Percentiles rank a stretch among this genome's conserved stretches.
Evolutionary conservation across 495 filamentous ascomycete genomes (phyloP).

Genomic region (Peziza echinospora): DNA sequence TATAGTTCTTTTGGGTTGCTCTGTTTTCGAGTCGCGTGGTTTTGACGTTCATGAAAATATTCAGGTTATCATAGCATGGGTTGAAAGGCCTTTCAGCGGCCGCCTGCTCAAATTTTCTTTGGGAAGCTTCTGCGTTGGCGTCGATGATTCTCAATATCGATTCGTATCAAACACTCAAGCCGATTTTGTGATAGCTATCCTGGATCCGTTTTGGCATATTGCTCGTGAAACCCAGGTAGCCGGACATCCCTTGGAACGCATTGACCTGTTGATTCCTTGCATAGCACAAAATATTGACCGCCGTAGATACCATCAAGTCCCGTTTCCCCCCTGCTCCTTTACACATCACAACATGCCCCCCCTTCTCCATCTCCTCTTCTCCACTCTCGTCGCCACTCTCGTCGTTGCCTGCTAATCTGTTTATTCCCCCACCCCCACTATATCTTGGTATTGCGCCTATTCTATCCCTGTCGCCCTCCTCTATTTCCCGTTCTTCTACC

Average conservation of each 20-base stretch:
- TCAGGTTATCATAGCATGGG: not conserved
- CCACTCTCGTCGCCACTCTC: not conserved
- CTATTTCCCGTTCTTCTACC: not conserved
- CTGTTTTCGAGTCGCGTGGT: not conserved
- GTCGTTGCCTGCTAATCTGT: not conserved
- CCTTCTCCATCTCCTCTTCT: not conserved
- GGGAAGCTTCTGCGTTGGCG: not conserved
- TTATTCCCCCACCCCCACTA: too few relatives aligned
- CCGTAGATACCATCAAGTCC: not conserved
- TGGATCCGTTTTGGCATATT: not conserved
- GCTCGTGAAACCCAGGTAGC: not conserved
- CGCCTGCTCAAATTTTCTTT: not conserved
- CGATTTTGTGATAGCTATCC: not conserved
- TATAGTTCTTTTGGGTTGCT: not conserved
- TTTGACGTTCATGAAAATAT: not conserved
- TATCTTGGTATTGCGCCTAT: too few relatives aligned
- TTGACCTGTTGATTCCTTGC: not conserved
- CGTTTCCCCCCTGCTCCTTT: not conserved
- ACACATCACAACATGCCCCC: not conserved
- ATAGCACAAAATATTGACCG: not conserved
- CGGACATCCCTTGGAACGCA: not conserved
- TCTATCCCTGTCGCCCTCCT: not conserved
- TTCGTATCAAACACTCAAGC: not conserved
- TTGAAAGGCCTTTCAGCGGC: not conserved
- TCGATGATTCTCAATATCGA: not conserved